A percentile compares a stretch with the other conserved stretches of the same genome.
These are phyloP conservation scores for Ophiosphaerella narmari DNA, from an alignment of 2,329 filamentous ascomycete species.

Conservation along the genomic window DNA sequence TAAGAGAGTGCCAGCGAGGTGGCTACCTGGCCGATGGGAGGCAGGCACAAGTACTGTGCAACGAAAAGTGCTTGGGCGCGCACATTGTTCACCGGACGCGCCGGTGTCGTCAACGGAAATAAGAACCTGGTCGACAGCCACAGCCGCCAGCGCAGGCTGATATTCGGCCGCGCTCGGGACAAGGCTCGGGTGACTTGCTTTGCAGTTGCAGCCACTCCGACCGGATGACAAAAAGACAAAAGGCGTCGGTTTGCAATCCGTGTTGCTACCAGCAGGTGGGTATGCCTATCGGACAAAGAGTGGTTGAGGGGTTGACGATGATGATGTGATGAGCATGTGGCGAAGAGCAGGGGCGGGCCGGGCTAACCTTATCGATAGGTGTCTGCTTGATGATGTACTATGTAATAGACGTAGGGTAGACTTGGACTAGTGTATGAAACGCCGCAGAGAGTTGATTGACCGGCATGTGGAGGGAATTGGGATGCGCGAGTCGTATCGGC, in stretches of 20 bases:
- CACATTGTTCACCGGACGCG: conserved; percentile 12
- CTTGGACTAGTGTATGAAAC: background rate
- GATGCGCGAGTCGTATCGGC: conserved; percentile 1
- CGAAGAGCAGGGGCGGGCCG: background rate
- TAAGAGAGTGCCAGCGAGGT: too few species aligned
- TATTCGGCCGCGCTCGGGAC: conserved; percentile 23
- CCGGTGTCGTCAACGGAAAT: conserved; percentile 27
- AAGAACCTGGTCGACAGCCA: conserved; percentile 23
- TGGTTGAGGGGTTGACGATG: background rate
- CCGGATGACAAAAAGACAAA: conserved; percentile 4
- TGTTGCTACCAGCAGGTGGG: too few species aligned
- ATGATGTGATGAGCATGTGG: background rate
- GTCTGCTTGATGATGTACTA: background rate
- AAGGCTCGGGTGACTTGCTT: conserved; percentile 28
- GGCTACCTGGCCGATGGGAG: too few species aligned
- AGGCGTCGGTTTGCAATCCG: too few species aligned
- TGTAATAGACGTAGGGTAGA: conserved; percentile 8
- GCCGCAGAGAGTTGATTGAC: background rate
- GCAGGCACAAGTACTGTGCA: too few species aligned
- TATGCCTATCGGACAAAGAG: conserved; percentile 3
- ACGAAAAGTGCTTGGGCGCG: background rate
- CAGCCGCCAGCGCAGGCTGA: conserved; percentile 21
- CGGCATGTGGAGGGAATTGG: background rate
- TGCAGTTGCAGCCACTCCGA: conserved; percentile 10
- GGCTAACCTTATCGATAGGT: background rate